Evolutionary conservation across 73 alveolate genomes (phyloP), one percentile per base, ranked within the genome.

Genomic region (Effrenium voratum): DNA sequence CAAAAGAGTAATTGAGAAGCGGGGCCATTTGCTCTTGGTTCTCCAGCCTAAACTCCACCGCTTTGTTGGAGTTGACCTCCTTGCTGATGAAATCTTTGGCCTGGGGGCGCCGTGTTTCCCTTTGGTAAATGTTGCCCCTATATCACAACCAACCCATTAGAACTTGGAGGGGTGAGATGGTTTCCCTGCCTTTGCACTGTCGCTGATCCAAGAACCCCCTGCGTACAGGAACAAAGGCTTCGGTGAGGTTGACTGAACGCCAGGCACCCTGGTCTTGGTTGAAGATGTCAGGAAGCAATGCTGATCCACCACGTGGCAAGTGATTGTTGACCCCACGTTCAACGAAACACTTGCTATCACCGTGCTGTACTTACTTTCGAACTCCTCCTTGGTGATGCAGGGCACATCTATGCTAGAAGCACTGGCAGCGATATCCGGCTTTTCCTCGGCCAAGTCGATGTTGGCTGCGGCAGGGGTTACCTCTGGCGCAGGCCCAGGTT

Each of bases 141-240:
- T 13, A 5, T 22, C 41, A 5, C 38, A 81, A 45, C 1, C 55
- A 3, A 10, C 24, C 36, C 19, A 12, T 8, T 12, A 0, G 73
- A 41, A 57, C 38, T 46, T 26, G 8, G 2, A 15, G 3, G 5
- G 5, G 57, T 32, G 16, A 3, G 8, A 32, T 46, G 10, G 2
- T 1, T 1, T 19, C 2, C 63, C 5, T 19, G 50, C 94, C 59
- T 85, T 85, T 40, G 81, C 94, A 40, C 63, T 38, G 26, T 85
- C 94, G 40, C 63, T 24, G 59, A 85, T 85, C 94, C 94, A 85
- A 38, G 63, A 55, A 24, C 94, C 94, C 13, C 80, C 94, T 0
- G 81, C 94, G 40, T 85, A 85, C 94, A 85, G 52, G 46, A 85
- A 85, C 57, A 85, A 6, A 28, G 94, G 94, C 38, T 85, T 85